phyloP scores from a whole-genome alignment of 176 grass and related monocot species.

The Rhynchospora tenuis region DNA sequence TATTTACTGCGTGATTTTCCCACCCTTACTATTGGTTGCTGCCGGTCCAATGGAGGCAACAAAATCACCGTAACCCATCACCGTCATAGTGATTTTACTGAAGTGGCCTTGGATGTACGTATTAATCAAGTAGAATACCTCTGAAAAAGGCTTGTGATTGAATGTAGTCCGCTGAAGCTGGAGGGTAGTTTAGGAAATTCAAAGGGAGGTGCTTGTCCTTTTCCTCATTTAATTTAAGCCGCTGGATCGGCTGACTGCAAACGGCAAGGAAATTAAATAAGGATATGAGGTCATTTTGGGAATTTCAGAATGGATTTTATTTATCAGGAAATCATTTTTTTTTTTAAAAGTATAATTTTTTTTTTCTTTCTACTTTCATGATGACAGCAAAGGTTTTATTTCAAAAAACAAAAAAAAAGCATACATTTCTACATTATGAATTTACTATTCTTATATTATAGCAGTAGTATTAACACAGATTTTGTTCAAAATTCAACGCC shows the following conservation, averaged over 20 bases:
- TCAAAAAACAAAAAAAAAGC: no score
- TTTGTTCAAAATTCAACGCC: neutral
- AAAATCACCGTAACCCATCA: conserved; percentile 8
- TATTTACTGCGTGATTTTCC: conserved; percentile 16
- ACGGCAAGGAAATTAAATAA: neutral
- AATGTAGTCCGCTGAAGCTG: neutral
- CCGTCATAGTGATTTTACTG: neutral
- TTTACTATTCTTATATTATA: neutral
- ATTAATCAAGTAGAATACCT: neutral
- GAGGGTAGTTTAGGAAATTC: neutral
- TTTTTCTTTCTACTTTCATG: neutral
- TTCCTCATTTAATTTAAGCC: conserved; percentile 3
- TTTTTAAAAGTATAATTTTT: neutral
- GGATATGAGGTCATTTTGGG: neutral
- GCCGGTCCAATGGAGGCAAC: conserved; percentile 4
- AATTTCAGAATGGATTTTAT: neutral
- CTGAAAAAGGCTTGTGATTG: neutral
- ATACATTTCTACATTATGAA: no score
- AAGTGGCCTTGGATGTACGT: neutral
- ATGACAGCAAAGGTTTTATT: neutral
- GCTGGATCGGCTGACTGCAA: neutral
- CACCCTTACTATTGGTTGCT: neutral
- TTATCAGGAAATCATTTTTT: neutral
- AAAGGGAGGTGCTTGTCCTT: neutral
- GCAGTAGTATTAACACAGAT: neutral